Conservation (phyloP, 345 rosid genomes). For the Euphorbia peplus region DNA sequence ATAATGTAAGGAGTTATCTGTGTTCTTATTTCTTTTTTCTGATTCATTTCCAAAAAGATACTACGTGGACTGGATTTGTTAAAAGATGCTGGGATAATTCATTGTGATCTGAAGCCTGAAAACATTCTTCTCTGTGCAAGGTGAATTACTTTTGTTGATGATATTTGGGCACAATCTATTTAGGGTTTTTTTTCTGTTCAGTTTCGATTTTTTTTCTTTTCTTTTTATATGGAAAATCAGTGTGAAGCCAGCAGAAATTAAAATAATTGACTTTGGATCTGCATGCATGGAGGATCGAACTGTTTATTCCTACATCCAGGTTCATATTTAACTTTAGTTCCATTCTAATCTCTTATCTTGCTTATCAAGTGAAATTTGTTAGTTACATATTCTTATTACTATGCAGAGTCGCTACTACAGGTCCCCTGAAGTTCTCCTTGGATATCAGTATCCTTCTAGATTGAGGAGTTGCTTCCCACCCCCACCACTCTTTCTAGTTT, state of each 20-base stretch:
- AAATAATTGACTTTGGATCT: slow-evolving; percentile 98
- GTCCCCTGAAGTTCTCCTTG: slow-evolving; percentile 98
- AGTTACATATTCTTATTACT: slow-evolving; percentile 28
- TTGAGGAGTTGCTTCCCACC: slow-evolving; percentile 10
- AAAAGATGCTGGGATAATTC: slow-evolving; percentile 96
- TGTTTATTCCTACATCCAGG: slow-evolving; percentile 99
- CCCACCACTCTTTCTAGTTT: background rate
- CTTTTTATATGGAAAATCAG: slow-evolving; percentile 40
- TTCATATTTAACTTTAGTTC: slow-evolving; percentile 24
- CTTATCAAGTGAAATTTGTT: slow-evolving; percentile 15
- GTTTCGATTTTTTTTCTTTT: background rate
- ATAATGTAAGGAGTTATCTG: slow-evolving; percentile 11
- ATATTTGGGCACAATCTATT: slow-evolving; percentile 15
- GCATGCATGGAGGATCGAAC: slow-evolving; percentile 99
- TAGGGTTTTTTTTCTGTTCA: slow-evolving; percentile 13
- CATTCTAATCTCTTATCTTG: slow-evolving; percentile 10
- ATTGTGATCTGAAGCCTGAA: slow-evolving; percentile 98
- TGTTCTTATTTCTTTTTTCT: slow-evolving; percentile 16
- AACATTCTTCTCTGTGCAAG: slow-evolving; percentile 93
- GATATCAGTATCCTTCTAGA: slow-evolving; percentile 88
- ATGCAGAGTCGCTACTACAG: slow-evolving; percentile 99
- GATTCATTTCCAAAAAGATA: slow-evolving; percentile 47
- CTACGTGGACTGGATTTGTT: slow-evolving; percentile 79
- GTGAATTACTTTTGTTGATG: slow-evolving; percentile 40
- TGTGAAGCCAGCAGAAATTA: slow-evolving; percentile 89